Evolutionary conservation across 495 filamentous ascomycete species (phyloP), one percentile per base, ranked within the genome.

Genomic region (Stereocaulon alpinum): DNA sequence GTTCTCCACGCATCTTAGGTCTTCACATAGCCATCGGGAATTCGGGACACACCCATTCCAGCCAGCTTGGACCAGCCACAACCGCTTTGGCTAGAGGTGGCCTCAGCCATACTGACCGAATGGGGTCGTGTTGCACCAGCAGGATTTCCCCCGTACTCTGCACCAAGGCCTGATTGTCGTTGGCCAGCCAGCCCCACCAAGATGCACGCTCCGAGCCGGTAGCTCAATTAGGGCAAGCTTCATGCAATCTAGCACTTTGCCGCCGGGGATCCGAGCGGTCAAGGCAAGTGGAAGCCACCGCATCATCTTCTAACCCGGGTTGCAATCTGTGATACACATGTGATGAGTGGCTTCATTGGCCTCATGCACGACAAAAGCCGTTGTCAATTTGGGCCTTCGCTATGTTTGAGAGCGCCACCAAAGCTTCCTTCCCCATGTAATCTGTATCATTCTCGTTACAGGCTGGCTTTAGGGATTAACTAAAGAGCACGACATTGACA

Each of bases 281-380:
- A 49, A 49, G 56, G 56, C 20, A 51, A 18, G 17, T 37, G 49
- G 29, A 42, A 60, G 58, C 58, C 58, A 60, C 58, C 49, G 58
- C 58, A 60, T 54, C 58, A 60, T 60, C 15, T 53, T 3, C 34
- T 18, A 52, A 47, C 18, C 49, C 40, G 56, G 45, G 34, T 51
- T 51, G 29, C 18, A 49, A 41, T 50, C 22, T 59, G 27, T 42
- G 56, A 45, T 40, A 58, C 7, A 40, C 14, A 6, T 59, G 4
- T 20, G 42, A 50, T 29, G 32, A 32, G 27, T 50, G 49, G 30
- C 49, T 37, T 18, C n/a, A 32, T 55, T 59, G 37, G 56, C 45
- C 41, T 49, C 37, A 51, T 59, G 56, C 56, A 59, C 32, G 37
- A 14, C 10, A 6, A 32, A 27, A 29, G 56, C 47, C 37, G 47